Evolutionary conservation across 805 yeast species (phyloP), one percentile per base, ranked within the genome.

Genomic region (Hanseniaspora opuntiae): DNA sequence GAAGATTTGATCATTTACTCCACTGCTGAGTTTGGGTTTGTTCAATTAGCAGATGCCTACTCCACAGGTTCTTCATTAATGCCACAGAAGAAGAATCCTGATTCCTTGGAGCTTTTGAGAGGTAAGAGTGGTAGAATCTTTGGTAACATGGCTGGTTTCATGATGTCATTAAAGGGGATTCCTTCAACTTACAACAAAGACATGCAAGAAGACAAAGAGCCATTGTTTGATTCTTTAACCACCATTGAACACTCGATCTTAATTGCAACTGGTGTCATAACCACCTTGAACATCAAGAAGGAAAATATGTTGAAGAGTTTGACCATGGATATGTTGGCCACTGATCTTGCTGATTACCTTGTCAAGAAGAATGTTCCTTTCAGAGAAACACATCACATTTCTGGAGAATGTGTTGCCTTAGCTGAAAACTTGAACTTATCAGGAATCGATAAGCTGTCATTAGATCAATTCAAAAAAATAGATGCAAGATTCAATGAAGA

Each of bases 1-100:
- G 99, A 93, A 69, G 99, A 93, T 70, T 74, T 93, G 65, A 88
- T 93, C 61, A 83, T 93, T 60, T 93, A 93, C 71, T 93, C 97
- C 7, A 86, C 96, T 25, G 97, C 96, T 32, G 99, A 93, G 72
- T 93, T 93, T 73, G 96, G 96, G 4, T 93, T 94, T 66, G 75
- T 93, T 58, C 81, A 86, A 67, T 77, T 89, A 51, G 94, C 96
- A 12, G 99, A 93, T 66, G 97, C 98, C 25, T 93, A 93, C 70
- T 93, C 98, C 1, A 93, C 99, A 9, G 99, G 99, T 14, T 87
- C 97, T 7, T 87, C 96, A 28, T 76, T 93, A 65, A 93, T 93
- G 99, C 99, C 99, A 24, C 98, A 93, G 71, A 93, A 93, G 81
- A 93, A 93, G 71, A 93, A 93, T 71, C 96, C 98, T 3, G 99